These are phyloP conservation scores for Sclerospora graminicola DNA, from an alignment of 352 stramenopile genomes.

Conservation along the genomic window DNA sequence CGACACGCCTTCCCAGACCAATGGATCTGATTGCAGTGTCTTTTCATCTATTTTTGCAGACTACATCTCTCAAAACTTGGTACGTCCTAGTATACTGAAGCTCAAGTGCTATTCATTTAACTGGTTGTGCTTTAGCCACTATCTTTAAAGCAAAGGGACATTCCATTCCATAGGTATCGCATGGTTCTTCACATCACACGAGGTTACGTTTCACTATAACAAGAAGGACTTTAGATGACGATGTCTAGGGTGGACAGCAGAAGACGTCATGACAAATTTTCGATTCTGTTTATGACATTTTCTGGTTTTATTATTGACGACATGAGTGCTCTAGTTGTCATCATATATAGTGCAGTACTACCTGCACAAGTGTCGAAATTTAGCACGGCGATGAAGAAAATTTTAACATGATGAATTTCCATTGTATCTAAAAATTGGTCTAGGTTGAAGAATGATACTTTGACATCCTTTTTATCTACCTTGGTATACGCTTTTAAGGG, in stretches of 20 bases:
- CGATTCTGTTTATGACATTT: neutral
- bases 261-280: too few relatives aligned
- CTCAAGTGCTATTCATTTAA: too few relatives aligned
- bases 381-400: too few relatives aligned
- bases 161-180: slow-evolving; percentile 74
- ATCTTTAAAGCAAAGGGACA: slow-evolving; percentile 68
- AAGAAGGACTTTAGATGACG: slow-evolving; percentile 39
- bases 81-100: slow-evolving; percentile 10
- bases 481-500: too few relatives aligned
- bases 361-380: too few relatives aligned
- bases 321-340: slow-evolving; percentile 4
- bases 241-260: too few relatives aligned
- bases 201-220: slow-evolving; percentile 49
- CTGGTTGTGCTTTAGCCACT: slow-evolving; percentile 28
- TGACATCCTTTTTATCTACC: too few relatives aligned
- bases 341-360: slow-evolving; percentile 16
- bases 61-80: slow-evolving; percentile 55
- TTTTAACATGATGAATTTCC: too few relatives aligned
- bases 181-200: slow-evolving; percentile 70
- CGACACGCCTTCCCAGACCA: slow-evolving; percentile 71
- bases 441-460: too few relatives aligned
- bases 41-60: slow-evolving; percentile 85
- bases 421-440: too few relatives aligned
- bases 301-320: slow-evolving; percentile 14
- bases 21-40: slow-evolving; percentile 76